Evolutionary conservation across 2,329 filamentous ascomycete genomes (phyloP).

Genomic region (Tetracladium maxilliforme): DNA sequence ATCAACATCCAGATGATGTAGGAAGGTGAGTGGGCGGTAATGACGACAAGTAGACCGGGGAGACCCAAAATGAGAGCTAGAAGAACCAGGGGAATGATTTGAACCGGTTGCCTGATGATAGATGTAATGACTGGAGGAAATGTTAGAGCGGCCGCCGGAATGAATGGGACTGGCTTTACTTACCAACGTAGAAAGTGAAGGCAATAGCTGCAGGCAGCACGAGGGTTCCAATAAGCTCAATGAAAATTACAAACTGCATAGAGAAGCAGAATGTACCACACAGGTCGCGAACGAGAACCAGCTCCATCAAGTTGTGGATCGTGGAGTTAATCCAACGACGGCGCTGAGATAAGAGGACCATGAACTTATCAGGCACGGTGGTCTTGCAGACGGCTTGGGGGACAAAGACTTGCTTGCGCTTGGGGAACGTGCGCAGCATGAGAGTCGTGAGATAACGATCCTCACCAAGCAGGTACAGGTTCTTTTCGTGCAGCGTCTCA

Average conservation of each 20-base stretch:
- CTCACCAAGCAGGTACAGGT: slow-evolving; percentile 78
- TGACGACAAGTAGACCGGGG: slow-evolving; percentile 76
- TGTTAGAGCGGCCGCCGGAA: neutral
- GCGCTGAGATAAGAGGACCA: slow-evolving; percentile 82
- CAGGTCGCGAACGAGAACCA: slow-evolving; percentile 85
- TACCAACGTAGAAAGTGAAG: slow-evolving; percentile 92
- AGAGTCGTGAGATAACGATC: slow-evolving; percentile 92
- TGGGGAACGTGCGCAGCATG: slow-evolving; percentile 97
- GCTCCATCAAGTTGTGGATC: slow-evolving; percentile 95
- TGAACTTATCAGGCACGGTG: slow-evolving; percentile 85
- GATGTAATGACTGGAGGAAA: slow-evolving; percentile 57
- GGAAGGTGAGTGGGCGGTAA: slow-evolving; percentile 84
- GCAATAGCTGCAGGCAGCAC: slow-evolving; percentile 92
- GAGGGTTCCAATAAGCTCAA: slow-evolving; percentile 87
- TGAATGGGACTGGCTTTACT: slow-evolving; percentile 20
- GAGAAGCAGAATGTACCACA: slow-evolving; percentile 99
- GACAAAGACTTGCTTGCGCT: slow-evolving; percentile 96
- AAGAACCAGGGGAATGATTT: slow-evolving; percentile 81
- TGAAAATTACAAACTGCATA: slow-evolving; percentile 97
- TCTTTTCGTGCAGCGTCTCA: slow-evolving; percentile 96
- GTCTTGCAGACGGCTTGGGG: slow-evolving; percentile 99
- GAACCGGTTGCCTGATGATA: slow-evolving; percentile 61
- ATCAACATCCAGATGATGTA: slow-evolving; percentile 97
- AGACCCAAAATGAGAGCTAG: slow-evolving; percentile 85
- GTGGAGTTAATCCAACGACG: slow-evolving; percentile 99